These are phyloP conservation scores for Talaromyces sp. DNA, from an alignment of 2,329 filamentous ascomycete genomes.

Conservation along the genomic window DNA sequence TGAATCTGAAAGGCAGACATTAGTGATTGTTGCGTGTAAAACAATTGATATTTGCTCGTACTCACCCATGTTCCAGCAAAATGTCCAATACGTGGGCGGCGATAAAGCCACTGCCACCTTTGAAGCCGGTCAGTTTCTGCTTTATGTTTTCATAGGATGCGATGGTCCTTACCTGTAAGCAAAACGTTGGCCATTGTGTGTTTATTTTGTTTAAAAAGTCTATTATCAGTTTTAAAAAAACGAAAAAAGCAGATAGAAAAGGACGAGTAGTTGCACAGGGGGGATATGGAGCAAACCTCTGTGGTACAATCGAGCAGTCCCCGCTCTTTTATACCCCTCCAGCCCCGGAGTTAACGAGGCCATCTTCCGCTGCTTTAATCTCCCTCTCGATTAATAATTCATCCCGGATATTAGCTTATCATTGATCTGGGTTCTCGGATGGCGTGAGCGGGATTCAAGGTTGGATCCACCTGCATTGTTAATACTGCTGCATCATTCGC, in stretches of 20 bases:
- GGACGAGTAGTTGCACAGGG: neutral
- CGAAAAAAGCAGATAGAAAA: neutral
- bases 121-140: neutral
- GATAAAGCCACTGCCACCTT: conserved; percentile 60
- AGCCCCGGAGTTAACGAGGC: conserved; percentile 9
- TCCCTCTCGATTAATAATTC: neutral
- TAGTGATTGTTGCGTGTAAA: neutral
- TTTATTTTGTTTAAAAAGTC: neutral
- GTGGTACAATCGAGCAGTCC: neutral
- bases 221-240: too few relatives aligned
- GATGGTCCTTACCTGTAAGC: conserved; percentile 26
- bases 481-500: neutral
- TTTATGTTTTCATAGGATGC: neutral
- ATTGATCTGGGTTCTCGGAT: neutral
- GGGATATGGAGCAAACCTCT: neutral
- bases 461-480: neutral
- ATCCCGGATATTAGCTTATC: neutral
- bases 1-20: conserved; percentile 40
- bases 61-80: conserved; percentile 49
- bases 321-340: conserved; percentile 14
- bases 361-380: neutral
- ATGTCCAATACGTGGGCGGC: conserved; percentile 60
- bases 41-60: neutral
- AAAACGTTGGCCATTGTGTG: conserved; percentile 35
- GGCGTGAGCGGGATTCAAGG: too few relatives aligned